Evolutionary conservation across 305 asterid genomes (phyloP).

Genomic region (Solanum hybrid): DNA sequence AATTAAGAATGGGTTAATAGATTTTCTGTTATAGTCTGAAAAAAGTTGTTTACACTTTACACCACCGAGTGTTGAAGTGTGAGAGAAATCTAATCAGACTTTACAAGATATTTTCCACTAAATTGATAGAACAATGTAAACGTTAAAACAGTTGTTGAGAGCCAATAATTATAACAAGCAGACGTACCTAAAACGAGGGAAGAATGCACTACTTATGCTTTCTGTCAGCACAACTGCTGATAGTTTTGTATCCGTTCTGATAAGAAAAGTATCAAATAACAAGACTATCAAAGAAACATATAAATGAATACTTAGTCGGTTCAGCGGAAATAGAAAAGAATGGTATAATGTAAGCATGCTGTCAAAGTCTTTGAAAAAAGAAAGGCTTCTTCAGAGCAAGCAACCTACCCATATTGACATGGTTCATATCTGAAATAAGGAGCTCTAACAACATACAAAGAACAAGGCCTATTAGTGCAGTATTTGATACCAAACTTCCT

Average conservation of each 20-base stretch:
- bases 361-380: not conserved
- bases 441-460: constrained; percentile 71
- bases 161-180: not conserved
- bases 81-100: not conserved
- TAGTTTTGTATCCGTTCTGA: constrained; percentile 29
- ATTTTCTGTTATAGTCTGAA: not conserved
- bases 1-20: not conserved
- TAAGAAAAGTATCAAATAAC: constrained; percentile 8
- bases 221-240: constrained; percentile 35
- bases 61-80: not conserved
- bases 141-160: not conserved
- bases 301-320: not conserved
- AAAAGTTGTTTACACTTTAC: not conserved
- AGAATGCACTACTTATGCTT: constrained; percentile 68
- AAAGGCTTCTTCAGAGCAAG: not conserved
- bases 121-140: not conserved
- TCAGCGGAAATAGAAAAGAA: not conserved
- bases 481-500: constrained; percentile 83
- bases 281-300: not conserved
- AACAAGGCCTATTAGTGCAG: constrained; percentile 85
- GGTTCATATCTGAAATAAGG: constrained; percentile 42
- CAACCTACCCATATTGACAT: constrained; percentile 28
- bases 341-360: not conserved
- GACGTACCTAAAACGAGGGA: constrained; percentile 75
- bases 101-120: not conserved